phyloP scores from a whole-genome alignment of 495 filamentous ascomycete species.

The Sordaria brevicollis region DNA sequence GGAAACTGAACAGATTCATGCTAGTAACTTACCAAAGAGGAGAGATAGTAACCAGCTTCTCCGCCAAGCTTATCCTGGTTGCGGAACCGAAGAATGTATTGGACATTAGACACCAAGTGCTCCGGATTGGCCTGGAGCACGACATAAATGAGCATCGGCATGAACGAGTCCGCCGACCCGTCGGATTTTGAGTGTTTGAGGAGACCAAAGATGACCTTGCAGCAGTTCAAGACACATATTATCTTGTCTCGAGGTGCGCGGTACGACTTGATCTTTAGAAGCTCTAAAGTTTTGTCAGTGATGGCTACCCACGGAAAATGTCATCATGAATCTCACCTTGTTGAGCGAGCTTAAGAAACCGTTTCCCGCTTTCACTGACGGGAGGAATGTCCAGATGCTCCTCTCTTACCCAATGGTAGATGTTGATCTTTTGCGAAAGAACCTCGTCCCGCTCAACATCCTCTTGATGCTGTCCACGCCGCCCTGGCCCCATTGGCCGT shows the following conservation, averaged over 20 bases:
- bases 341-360: slow-evolving; percentile 80
- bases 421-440: slow-evolving; percentile 87
- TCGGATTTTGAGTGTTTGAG: slow-evolving; percentile 86
- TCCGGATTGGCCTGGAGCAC: slow-evolving; percentile 91
- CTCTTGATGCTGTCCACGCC: slow-evolving; percentile 93
- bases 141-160: slow-evolving; percentile 92
- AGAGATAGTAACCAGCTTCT: slow-evolving; percentile 96
- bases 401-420: slow-evolving; percentile 92
- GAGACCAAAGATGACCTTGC: slow-evolving; percentile 98
- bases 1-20: not conserved
- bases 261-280: slow-evolving; percentile 92
- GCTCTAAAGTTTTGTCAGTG: slow-evolving; percentile 45
- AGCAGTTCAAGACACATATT: slow-evolving; percentile 96
- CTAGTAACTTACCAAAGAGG: slow-evolving; percentile 61
- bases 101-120: slow-evolving; percentile 91
- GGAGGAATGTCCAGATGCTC: slow-evolving; percentile 90
- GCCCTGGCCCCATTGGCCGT: slow-evolving; percentile 63
- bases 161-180: slow-evolving; percentile 90
- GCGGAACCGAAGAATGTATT: slow-evolving; percentile 93
- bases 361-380: slow-evolving; percentile 71
- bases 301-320: not conserved
- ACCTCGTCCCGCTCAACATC: slow-evolving; percentile 96
- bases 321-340: slow-evolving; percentile 47
- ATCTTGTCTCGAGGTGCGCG: slow-evolving; percentile 95
- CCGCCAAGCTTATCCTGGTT: slow-evolving; percentile 95